These are phyloP conservation scores for Calonectria multiphialidica DNA, from an alignment of 2,329 filamentous ascomycete species.

Conservation along the genomic window DNA sequence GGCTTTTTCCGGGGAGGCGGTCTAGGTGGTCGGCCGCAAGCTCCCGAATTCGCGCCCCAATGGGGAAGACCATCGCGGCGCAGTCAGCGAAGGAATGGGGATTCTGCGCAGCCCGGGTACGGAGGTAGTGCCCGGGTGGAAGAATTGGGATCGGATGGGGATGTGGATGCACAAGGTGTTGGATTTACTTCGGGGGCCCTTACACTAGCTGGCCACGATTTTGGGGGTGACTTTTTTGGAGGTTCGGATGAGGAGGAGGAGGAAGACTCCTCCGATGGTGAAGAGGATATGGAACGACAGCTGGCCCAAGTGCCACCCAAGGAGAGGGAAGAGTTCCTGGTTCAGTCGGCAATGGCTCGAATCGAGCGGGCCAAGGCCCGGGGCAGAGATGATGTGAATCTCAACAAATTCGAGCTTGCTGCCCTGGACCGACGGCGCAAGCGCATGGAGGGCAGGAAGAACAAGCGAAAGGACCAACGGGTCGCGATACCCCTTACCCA, in stretches of 20 bases:
- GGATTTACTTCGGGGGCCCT: constrained; percentile 59
- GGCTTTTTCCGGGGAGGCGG: constrained; percentile 99
- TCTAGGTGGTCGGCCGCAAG: constrained; percentile 99
- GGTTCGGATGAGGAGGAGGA: constrained; percentile 48
- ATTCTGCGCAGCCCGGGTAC: constrained; percentile 53
- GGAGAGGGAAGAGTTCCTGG: constrained; percentile 80
- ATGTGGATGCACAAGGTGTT: constrained; percentile 67
- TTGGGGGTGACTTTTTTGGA: constrained; percentile 52
- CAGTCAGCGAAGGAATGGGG: constrained; percentile 73
- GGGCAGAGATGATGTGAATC: constrained; percentile 82
- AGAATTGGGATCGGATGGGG: constrained; percentile 74
- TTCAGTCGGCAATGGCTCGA: constrained; percentile 82
- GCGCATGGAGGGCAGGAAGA: constrained; percentile 62
- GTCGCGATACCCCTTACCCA: constrained; percentile 67
- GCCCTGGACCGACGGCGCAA: constrained; percentile 79
- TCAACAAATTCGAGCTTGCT: constrained; percentile 83
- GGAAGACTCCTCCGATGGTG: constrained; percentile 48
- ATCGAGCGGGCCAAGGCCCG: constrained; percentile 83
- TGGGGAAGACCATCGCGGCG: constrained; percentile 99
- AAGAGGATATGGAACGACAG: constrained; percentile 43
- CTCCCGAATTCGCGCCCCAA: constrained; percentile 93
- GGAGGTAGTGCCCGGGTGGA: constrained; percentile 65
- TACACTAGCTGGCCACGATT: constrained; percentile 70
- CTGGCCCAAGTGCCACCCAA: constrained; percentile 68
- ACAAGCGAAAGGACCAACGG: constrained; percentile 57